A percentile compares a stretch with the other conserved stretches of the same genome.
Conservation (phyloP, 169 alveolate species). For the Plasmodium coatneyi region DNA sequence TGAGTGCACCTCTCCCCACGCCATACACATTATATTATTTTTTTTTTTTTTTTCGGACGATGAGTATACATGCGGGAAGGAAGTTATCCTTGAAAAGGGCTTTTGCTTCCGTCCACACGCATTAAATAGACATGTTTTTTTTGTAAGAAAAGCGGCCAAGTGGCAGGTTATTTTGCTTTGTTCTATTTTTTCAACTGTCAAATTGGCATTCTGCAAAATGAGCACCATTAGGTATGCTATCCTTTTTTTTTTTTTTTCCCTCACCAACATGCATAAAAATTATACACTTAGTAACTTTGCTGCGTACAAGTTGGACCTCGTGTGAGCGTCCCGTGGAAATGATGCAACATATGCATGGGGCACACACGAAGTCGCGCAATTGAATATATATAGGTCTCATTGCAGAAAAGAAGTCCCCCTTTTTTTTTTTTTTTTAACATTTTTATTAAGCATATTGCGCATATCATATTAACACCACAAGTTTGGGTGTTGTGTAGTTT, state of each 20-base stretch:
- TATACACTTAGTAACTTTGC: background rate
- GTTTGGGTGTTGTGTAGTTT: background rate
- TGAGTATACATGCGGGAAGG: background rate
- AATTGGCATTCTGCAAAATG: background rate
- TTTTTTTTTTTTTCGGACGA: background rate
- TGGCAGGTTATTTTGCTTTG: background rate
- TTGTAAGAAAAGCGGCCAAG: background rate
- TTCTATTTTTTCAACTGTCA: background rate
- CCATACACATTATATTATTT: background rate
- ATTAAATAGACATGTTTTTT: background rate
- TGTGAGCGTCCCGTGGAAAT: background rate
- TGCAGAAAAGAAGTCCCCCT: background rate
- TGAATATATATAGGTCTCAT: background rate
- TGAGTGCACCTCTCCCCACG: background rate
- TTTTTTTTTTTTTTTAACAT: background rate
- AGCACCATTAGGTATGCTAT: background rate
- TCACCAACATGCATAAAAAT: background rate
- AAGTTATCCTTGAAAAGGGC: background rate
- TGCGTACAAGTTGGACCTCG: background rate
- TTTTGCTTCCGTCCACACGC: background rate
- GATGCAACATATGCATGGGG: conserved; percentile 3
- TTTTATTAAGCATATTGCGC: background rate
- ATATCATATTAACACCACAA: background rate
- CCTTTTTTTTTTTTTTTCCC: background rate
- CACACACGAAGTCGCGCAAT: background rate